Conservation (phyloP, 495 filamentous ascomycete species). For the Aspergillus steynii region DNA sequence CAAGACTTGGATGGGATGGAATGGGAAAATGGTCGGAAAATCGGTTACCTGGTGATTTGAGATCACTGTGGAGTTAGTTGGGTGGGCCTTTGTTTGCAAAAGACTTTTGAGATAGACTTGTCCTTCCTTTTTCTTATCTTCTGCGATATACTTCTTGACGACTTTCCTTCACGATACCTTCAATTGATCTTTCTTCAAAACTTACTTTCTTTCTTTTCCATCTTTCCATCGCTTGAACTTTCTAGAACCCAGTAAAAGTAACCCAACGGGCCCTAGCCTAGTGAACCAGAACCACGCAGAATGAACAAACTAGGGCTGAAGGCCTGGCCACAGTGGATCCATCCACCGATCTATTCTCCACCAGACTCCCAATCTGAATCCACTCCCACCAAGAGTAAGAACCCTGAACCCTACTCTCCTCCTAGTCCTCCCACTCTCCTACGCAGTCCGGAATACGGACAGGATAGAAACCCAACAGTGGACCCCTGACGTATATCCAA, state of each 20-base stretch:
- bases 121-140: conserved; percentile 2
- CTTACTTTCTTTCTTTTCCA: too few species aligned
- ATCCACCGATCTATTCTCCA: too few species aligned
- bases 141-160: neutral
- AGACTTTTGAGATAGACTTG: conserved; percentile 1
- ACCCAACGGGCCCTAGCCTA: too few species aligned
- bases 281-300: too few species aligned
- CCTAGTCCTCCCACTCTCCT: too few species aligned
- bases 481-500: neutral
- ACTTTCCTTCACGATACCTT: neutral
- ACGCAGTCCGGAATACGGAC: too few species aligned
- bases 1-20: neutral
- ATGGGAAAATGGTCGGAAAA: neutral
- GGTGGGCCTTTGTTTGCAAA: neutral
- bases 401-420: too few species aligned
- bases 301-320: too few species aligned
- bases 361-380: too few species aligned
- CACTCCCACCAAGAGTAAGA: neutral
- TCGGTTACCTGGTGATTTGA: neutral
- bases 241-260: neutral
- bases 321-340: too few species aligned
- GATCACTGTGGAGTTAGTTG: neutral
- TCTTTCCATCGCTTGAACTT: too few species aligned
- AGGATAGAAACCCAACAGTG: neutral
- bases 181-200: neutral